Percentiles rank a stretch among this genome's conserved stretches.
Conservation (phyloP, 2,329 filamentous ascomycete species). For the Trichoderma hamatum region DNA sequence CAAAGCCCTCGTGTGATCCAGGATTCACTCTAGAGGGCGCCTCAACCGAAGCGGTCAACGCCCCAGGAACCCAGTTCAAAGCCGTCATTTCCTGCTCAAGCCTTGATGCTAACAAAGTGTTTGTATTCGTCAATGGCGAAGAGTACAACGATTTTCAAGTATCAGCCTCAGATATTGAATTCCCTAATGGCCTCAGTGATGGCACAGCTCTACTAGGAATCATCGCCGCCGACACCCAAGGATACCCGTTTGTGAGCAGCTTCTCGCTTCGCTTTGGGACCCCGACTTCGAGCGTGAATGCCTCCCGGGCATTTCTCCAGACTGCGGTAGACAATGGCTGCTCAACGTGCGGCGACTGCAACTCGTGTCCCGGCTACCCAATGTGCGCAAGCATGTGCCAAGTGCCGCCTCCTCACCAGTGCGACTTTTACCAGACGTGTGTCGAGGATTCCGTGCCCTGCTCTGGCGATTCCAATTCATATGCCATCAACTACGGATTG, state of each 20-base stretch:
- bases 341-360: neutral
- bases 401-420: constrained; percentile 6
- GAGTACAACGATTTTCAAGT: constrained; percentile 7
- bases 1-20: constrained; percentile 11
- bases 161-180: constrained; percentile 4
- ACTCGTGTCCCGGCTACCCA: constrained; percentile 4
- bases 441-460: constrained; percentile 21
- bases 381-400: constrained; percentile 20
- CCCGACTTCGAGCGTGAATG: neutral
- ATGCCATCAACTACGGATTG: constrained; percentile 19
- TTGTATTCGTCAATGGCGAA: constrained; percentile 23
- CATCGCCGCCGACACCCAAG: constrained; percentile 20
- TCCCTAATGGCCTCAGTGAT: constrained; percentile 7
- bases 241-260: constrained; percentile 22
- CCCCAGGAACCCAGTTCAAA: constrained; percentile 8
- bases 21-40: constrained; percentile 20
- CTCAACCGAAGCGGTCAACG: neutral
- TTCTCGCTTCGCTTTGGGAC: constrained; percentile 13
- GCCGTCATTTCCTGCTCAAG: constrained; percentile 19
- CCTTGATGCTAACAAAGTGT: constrained; percentile 6
- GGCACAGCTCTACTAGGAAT: constrained; percentile 18
- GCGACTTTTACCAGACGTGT: constrained; percentile 23
- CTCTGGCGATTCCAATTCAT: neutral
- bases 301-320: neutral
- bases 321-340: neutral